Percentiles rank a stretch among this genome's conserved stretches.
Conservation (phyloP, 2,329 filamentous ascomycete genomes). For the Diplodia sapinea region DNA sequence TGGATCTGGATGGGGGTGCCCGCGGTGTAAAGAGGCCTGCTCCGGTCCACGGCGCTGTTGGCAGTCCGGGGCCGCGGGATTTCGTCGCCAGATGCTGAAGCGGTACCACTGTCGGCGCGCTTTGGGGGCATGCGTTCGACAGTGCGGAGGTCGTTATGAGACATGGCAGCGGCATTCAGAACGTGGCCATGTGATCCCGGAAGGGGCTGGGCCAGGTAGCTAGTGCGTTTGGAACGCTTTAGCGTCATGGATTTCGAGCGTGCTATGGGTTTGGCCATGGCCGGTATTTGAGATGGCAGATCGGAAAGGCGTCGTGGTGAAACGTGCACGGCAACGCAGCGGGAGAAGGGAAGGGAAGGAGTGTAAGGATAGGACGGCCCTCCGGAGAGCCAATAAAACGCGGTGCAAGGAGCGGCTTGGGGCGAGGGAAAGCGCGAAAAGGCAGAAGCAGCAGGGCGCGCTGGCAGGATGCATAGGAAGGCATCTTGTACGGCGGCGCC, state of each 20-base stretch:
- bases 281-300: slow-evolving; percentile 36
- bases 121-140: slow-evolving; percentile 15
- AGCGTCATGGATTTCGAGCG: slow-evolving; percentile 43
- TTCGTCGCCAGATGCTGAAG: slow-evolving; percentile 46
- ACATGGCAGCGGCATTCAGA: slow-evolving; percentile 5
- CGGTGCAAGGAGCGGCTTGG: slow-evolving; percentile 1
- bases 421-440: slow-evolving; percentile 31
- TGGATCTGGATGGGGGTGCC: slow-evolving; percentile 37
- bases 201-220: slow-evolving; percentile 11
- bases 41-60: slow-evolving; percentile 43
- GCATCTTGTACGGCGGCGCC: slow-evolving; percentile 14
- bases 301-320: slow-evolving; percentile 41
- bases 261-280: slow-evolving; percentile 46
- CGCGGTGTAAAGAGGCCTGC: slow-evolving; percentile 46
- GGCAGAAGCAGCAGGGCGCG: slow-evolving; percentile 33
- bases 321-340: slow-evolving; percentile 33
- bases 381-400: slow-evolving; percentile 45
- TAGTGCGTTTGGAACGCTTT: slow-evolving; percentile 30
- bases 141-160: slow-evolving; percentile 12
- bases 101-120: slow-evolving; percentile 36
- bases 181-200: slow-evolving; percentile 11
- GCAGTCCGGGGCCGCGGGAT: slow-evolving; percentile 45
- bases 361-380: slow-evolving; percentile 50
- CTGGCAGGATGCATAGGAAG: slow-evolving; percentile 11
- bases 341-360: slow-evolving; percentile 36